Evolutionary conservation across 1,139 yeast genomes (phyloP), one percentile per base, ranked within the genome.

Genomic region (Yamadazyma triangularis): DNA sequence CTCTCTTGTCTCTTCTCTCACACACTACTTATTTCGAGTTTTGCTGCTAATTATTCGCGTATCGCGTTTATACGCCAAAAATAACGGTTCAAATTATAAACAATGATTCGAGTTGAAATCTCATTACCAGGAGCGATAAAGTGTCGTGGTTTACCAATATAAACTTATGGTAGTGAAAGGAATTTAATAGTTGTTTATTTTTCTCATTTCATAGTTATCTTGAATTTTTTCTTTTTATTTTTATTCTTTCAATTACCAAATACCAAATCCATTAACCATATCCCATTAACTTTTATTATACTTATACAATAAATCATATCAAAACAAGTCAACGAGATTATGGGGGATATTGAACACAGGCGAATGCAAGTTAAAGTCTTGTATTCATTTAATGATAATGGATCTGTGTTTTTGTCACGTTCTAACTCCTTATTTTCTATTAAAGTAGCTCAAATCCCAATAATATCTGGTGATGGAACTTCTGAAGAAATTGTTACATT

Each of bases 351-450:
- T 34, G 54, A 51, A 42, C 56, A 56, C 40, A 61, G 62, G 39
- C 60, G 62, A 42, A 64, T 64, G 72, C 70, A 64, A 48, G 64
- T 77, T 39, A 78, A 78, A 50, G 74, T 78, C 35, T 58, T 78
- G 43, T 78, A 78, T 50, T 73, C 82, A 12, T 68, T 77, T 51
- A 79, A 78, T 53, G 72, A 72, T 52, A 68, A 65, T 46, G 60
- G 77, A 15, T 64, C 73, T 15, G 79, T 77, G 31, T 78, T 75
- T 42, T 60, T 78, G 24, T 78, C 81, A 9, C 58, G 85, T 34
- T 75, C 83, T 4, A 48, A 58, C 15, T 52, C 50, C 24, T 66
- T 68, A 28, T 51, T 59, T 33, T 51, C 64, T 8, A 74, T 77
- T 24, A 73, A 68, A 41, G 64, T 77, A 12, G 73, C 64, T 23